These are phyloP conservation scores for Ophiostoma novo-ulmi DNA, from an alignment of 2,329 filamentous ascomycete species.

Conservation along the genomic window DNA sequence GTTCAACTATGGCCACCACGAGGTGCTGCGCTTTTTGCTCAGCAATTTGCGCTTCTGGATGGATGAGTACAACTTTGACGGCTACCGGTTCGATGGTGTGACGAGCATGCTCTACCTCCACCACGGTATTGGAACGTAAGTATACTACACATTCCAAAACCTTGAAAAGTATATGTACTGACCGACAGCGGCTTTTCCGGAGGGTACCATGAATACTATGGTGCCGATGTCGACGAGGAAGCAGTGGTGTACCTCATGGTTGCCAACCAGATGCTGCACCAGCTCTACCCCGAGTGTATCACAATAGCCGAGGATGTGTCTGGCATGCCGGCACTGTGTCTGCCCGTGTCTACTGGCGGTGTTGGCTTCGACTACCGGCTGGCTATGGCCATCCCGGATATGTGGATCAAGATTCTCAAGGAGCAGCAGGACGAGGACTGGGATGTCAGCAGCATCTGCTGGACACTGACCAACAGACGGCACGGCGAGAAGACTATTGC, in stretches of 20 bases:
- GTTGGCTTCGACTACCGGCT: slow-evolving; percentile 96
- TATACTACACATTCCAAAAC: slow-evolving; percentile 20
- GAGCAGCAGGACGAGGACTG: slow-evolving; percentile 86
- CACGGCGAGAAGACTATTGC: slow-evolving; percentile 98
- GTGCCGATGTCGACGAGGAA: slow-evolving; percentile 81
- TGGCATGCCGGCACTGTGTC: slow-evolving; percentile 94
- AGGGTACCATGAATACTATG: slow-evolving; percentile 98
- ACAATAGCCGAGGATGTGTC: slow-evolving; percentile 97
- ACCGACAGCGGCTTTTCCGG: slow-evolving; percentile 80
- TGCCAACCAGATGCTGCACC: slow-evolving; percentile 91
- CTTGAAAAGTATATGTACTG: background rate
- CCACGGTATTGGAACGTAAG: slow-evolving; percentile 94
- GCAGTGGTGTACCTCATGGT: slow-evolving; percentile 93
- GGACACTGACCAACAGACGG: slow-evolving; percentile 84
- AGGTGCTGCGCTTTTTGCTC: slow-evolving; percentile 90
- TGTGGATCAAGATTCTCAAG: slow-evolving; percentile 99
- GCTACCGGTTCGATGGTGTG: slow-evolving; percentile 95
- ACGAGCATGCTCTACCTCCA: slow-evolving; percentile 97
- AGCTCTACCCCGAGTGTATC: slow-evolving; percentile 80
- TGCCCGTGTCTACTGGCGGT: slow-evolving; percentile 78
- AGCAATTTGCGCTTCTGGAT: slow-evolving; percentile 98
- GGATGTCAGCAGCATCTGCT: slow-evolving; percentile 81
- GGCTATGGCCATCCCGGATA: slow-evolving; percentile 94
- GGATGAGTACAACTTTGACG: slow-evolving; percentile 95
- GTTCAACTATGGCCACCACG: slow-evolving; percentile 95